Percentiles rank a stretch among this genome's conserved stretches.
These are phyloP conservation scores for Lactarius evosmus DNA, from an alignment of 768 basidiomycete species.

Conservation along the genomic window DNA sequence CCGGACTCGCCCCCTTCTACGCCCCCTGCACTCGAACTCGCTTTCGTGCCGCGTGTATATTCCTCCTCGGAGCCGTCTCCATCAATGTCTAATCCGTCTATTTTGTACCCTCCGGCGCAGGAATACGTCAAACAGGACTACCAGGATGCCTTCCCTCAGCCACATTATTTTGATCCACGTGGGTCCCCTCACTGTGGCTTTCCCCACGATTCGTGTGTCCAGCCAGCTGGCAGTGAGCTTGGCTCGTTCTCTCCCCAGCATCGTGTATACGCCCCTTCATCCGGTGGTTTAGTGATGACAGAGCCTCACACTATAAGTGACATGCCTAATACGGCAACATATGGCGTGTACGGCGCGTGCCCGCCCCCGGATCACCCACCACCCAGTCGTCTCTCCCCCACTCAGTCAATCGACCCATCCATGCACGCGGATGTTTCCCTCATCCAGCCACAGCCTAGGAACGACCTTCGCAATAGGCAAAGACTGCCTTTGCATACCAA, in stretches of 20 bases:
- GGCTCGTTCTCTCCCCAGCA: slow-evolving; percentile 12
- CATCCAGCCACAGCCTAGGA: slow-evolving; percentile 16
- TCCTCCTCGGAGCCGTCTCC: slow-evolving; percentile 18
- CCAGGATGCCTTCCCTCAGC: background rate
- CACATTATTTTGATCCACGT: slow-evolving; percentile 26
- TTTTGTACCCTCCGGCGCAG: slow-evolving; percentile 18
- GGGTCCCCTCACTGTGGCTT: slow-evolving; percentile 21
- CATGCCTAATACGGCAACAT: slow-evolving; percentile 15
- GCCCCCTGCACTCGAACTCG: slow-evolving; percentile 31
- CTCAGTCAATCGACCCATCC: slow-evolving; percentile 9
- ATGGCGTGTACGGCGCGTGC: slow-evolving; percentile 20
- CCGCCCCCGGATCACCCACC: slow-evolving; percentile 27
- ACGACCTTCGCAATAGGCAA: background rate
- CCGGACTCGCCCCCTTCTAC: slow-evolving; percentile 28
- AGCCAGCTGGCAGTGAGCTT: slow-evolving; percentile 20
- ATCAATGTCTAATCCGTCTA: slow-evolving; percentile 16
- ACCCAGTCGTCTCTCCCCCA: slow-evolving; percentile 10
- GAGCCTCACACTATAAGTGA: slow-evolving; percentile 20
- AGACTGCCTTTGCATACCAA: slow-evolving; percentile 3
- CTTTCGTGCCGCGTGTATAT: slow-evolving; percentile 21
- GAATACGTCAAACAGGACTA: slow-evolving; percentile 27
- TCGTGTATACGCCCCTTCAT: slow-evolving; percentile 17
- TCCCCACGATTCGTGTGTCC: slow-evolving; percentile 20
- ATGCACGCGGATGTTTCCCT: slow-evolving; percentile 13
- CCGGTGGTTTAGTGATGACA: slow-evolving; percentile 22